Conservation (phyloP, 1,139 yeast species). For the Meyerozyma sp. region DNA sequence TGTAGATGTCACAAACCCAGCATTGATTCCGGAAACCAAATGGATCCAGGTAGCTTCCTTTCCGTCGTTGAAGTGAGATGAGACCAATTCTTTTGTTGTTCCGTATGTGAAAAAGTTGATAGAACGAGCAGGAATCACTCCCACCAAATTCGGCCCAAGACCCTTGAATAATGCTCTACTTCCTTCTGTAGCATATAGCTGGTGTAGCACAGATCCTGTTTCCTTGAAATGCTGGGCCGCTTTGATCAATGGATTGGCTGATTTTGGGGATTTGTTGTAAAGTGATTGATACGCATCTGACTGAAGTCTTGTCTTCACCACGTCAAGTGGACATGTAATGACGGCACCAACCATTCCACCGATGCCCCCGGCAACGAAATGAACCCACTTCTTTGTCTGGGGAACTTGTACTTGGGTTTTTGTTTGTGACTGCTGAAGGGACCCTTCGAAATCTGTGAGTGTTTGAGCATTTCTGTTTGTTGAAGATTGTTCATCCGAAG, state of each 20-base stretch:
- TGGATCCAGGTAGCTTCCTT: slow-evolving; percentile 84
- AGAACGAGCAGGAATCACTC: slow-evolving; percentile 98
- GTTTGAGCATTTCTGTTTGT: slow-evolving; percentile 33
- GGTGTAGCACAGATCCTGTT: slow-evolving; percentile 66
- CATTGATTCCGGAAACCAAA: slow-evolving; percentile 80
- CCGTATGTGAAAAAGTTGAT: slow-evolving; percentile 97
- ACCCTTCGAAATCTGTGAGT: slow-evolving; percentile 6
- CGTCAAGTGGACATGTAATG: slow-evolving; percentile 92
- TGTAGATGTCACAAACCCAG: slow-evolving; percentile 93
- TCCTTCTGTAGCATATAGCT: slow-evolving; percentile 75
- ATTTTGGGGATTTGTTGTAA: slow-evolving; percentile 38
- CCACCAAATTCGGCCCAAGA: slow-evolving; percentile 91
- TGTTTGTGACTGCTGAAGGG: slow-evolving; percentile 2
- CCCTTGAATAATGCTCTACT: slow-evolving; percentile 86
- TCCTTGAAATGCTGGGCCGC: slow-evolving; percentile 73
- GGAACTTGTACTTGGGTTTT: slow-evolving; percentile 8
- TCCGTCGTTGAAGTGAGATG: slow-evolving; percentile 62
- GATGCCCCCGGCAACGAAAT: slow-evolving; percentile 96
- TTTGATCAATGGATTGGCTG: slow-evolving; percentile 34
- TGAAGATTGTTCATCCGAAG: slow-evolving; percentile 63
- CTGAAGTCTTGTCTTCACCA: slow-evolving; percentile 91
- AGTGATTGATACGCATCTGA: slow-evolving; percentile 62
- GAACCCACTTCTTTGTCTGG: slow-evolving; percentile 79
- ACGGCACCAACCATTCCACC: slow-evolving; percentile 99
- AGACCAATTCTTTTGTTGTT: slow-evolving; percentile 71